Evolutionary conservation across 2,329 filamentous ascomycete genomes (phyloP).

Genomic region (Aspergillus sp.): DNA sequence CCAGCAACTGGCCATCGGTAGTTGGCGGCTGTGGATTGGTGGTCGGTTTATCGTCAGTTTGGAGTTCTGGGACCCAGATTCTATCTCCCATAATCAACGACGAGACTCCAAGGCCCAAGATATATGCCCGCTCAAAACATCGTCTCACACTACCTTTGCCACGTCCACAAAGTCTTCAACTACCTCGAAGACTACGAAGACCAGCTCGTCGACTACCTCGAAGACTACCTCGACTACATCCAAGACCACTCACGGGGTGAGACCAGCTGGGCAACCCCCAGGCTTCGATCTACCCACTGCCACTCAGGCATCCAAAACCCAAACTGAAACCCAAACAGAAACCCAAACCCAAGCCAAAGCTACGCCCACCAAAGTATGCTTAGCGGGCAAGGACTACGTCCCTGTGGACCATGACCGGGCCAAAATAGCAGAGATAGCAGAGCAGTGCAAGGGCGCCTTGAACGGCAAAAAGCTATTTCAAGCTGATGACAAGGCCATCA

Average conservation of each 20-base stretch:
- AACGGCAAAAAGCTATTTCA: too few relatives aligned
- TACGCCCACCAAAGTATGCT: too few relatives aligned
- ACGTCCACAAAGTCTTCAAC: not conserved
- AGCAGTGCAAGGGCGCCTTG: too few relatives aligned
- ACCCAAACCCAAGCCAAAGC: too few relatives aligned
- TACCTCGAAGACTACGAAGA: not conserved
- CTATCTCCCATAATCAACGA: not conserved
- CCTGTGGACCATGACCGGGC: too few relatives aligned
- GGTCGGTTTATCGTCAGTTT: not conserved
- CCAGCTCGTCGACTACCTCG: not conserved
- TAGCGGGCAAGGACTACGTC: too few relatives aligned
- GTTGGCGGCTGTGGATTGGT: not conserved
- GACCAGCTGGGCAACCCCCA: too few relatives aligned
- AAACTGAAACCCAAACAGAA: too few relatives aligned
- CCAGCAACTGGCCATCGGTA: not conserved
- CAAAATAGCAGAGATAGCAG: too few relatives aligned
- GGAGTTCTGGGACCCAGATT: not conserved
- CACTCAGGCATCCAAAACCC: too few relatives aligned
- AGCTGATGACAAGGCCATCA: too few relatives aligned
- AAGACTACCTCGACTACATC: not conserved
- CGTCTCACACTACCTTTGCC: not conserved
- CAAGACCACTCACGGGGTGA: not conserved
- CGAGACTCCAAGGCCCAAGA: not conserved
- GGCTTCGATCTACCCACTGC: too few relatives aligned
- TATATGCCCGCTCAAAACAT: not conserved